phyloP scores from a whole-genome alignment of 1,284 basidiomycete species.

The Cryptococcus neoformans region DNA sequence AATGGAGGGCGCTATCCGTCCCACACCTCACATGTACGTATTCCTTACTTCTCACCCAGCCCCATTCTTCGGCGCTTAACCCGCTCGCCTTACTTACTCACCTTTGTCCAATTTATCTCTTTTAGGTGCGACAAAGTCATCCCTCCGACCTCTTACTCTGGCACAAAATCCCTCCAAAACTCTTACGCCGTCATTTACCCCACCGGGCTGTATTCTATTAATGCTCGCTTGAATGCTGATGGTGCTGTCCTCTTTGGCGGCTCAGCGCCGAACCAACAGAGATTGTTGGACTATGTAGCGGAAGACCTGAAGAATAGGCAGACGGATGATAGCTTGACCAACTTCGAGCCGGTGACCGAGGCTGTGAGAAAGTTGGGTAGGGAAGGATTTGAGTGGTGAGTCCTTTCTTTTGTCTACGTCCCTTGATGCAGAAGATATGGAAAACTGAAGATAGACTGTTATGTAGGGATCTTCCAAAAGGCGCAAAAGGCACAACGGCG shows the following conservation, averaged over 20 bases:
- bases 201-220: constrained; percentile 16
- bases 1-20: constrained; percentile 13
- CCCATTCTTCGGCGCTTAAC: no score
- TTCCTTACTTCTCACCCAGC: background rate
- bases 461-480: constrained; percentile 8
- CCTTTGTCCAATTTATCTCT: background rate
- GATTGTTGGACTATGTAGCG: constrained; percentile 16
- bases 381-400: constrained; percentile 17
- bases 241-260: constrained; percentile 22
- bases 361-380: constrained; percentile 12
- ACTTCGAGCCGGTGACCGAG: constrained; percentile 25
- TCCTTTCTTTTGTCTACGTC: background rate
- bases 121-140: constrained; percentile 17
- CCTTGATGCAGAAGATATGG: background rate
- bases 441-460: constrained; percentile 1
- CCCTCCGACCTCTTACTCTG: constrained; percentile 17
- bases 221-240: constrained; percentile 15
- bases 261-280: constrained; percentile 11
- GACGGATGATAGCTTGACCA: constrained; percentile 19
- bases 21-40: constrained; percentile 20
- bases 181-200: constrained; percentile 21
- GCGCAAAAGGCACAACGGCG: constrained; percentile 2
- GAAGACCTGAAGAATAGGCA: constrained; percentile 7
- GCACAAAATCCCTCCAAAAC: constrained; percentile 17
- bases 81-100: background rate